These are phyloP conservation scores for Gossypium mustelinum DNA, from an alignment of 345 rosid species.

Conservation along the genomic window DNA sequence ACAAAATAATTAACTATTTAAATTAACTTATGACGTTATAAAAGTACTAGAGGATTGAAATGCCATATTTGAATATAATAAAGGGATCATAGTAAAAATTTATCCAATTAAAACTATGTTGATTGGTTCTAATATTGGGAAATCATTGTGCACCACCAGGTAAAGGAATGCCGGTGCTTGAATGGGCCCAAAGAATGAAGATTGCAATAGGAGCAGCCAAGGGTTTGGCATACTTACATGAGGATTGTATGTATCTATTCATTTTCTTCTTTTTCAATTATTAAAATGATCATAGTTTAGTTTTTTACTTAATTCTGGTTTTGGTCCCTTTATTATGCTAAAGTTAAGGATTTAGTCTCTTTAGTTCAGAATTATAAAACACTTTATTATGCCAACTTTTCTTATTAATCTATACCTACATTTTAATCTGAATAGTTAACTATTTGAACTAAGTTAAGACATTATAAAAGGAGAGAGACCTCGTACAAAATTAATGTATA, in stretches of 20 bases:
- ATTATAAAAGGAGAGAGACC: background rate
- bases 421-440: too few relatives aligned
- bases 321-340: background rate
- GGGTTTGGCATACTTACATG: conserved; percentile 96
- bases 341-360: background rate
- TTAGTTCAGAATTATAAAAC: too few relatives aligned
- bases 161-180: conserved; percentile 53
- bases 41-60: too few relatives aligned
- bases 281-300: background rate
- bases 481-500: too few relatives aligned
- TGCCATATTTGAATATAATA: too few relatives aligned
- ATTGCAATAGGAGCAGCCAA: conserved; percentile 92
- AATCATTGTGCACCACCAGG: conserved; percentile 25
- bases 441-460: background rate
- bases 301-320: background rate
- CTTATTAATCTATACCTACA: background rate
- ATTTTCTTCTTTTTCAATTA: background rate
- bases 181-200: conserved; percentile 80
- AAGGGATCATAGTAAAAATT: too few relatives aligned
- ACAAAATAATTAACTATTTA: too few relatives aligned
- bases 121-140: conserved; percentile 1
- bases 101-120: background rate
- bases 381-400: too few relatives aligned
- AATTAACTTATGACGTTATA: too few relatives aligned
- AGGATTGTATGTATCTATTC: conserved; percentile 67